Base-by-base conservation (phyloP, 352 stramenopile species). In the Globisporangium spiculum region DNA sequence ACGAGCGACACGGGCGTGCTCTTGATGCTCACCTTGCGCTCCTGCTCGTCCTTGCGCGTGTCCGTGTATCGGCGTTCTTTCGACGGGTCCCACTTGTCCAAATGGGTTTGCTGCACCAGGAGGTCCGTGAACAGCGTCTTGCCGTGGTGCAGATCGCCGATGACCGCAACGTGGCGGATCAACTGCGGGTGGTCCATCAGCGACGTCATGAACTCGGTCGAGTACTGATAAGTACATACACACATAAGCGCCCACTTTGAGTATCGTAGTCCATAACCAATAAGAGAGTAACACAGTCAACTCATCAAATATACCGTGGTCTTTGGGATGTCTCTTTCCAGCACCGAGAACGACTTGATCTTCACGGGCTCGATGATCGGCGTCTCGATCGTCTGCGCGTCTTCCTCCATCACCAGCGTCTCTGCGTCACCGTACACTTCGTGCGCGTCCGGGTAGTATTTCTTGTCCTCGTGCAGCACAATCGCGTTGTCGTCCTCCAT, bases 381-480 rank as follows among this genome's bases (percentile, higher is more conserved):
- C 70, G 98, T 98, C 71, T 99, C 94, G 64, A 99, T 97, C 38
- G 96, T 90, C 83, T 99, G 98, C 36, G 97, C 95, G 84, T 99
- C 98, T 76, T 99, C 98, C 74, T 99, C 98, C 75, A 99, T 94
- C 16, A 99, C 97, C 3, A 99, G 86, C 38, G 97, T 99, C 66
- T 99, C 96, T 3, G 93, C 97, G 53, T 98, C 97, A 14, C 95
- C 94, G 76, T 97, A 99, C 20, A 99, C 94, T 66, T 99, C 93
- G 59, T 97, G 81, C 4, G 97, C 97, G 3, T 98, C 96, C 18
- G 98, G 97, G 79, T 99, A 99, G 71, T 99, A 99, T 65, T 99
- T 92, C 79, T 99, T 99, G 80, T 99, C 98, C 79, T 99, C 98
- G 69, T 99, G 97, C 38, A 99, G 83, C n/a, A 99, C 96, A 72